Evolutionary conservation across 148 eudicot species (phyloP).

Genomic region (Diospyros lotus): DNA sequence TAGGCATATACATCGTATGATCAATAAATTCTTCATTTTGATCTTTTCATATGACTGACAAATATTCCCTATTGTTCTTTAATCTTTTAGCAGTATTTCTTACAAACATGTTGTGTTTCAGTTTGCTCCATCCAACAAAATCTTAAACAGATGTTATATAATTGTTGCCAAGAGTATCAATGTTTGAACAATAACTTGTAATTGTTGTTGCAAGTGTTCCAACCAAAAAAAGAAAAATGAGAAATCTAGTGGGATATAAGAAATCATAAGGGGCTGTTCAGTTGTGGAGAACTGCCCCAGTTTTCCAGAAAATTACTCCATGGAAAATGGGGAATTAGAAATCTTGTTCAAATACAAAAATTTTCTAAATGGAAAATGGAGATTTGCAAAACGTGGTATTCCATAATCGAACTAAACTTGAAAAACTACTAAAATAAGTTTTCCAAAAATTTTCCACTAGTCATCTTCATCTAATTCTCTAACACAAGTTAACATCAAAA

Average conservation of each 20-base stretch:
- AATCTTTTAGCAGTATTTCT: not conserved
- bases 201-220: not conserved
- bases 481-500: no score
- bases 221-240: not conserved
- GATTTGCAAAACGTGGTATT: no score
- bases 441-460: no score
- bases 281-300: no score
- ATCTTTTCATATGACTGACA: not conserved
- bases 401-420: no score
- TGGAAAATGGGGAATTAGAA: no score
- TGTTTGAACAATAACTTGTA: not conserved
- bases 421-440: no score
- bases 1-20: no score
- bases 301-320: no score
- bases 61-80: not conserved
- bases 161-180: not conserved
- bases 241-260: not conserved
- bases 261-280: not conserved
- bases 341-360: no score
- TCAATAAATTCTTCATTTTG: not conserved
- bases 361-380: no score
- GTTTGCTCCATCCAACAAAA: not conserved
- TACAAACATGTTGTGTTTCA: not conserved
- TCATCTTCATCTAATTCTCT: no score
- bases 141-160: not conserved